Conservation (phyloP, 2,329 filamentous ascomycete species). For the Calonectria crousiana region DNA sequence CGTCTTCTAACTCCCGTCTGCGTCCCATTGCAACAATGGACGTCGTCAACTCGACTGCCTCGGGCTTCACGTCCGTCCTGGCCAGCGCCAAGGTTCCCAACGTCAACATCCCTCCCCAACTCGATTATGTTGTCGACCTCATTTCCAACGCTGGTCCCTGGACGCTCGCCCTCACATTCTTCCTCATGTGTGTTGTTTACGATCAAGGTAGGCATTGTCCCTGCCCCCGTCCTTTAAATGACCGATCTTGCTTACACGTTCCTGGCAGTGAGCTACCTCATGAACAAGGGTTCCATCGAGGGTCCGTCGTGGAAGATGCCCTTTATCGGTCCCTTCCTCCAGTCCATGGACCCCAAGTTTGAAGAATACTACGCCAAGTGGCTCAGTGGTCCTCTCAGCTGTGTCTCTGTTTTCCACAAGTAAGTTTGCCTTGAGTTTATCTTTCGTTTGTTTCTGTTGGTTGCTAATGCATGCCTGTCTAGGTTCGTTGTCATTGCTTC, state of each 20-base stretch:
- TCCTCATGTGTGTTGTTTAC: conserved; percentile 81
- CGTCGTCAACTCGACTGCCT: conserved; percentile 72
- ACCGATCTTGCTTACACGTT: conserved; percentile 32
- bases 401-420: conserved; percentile 99
- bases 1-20: conserved; percentile 11
- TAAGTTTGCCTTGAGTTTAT: conserved; percentile 57
- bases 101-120: conserved; percentile 65
- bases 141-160: conserved; percentile 69
- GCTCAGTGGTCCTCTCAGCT: conserved; percentile 91
- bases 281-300: conserved; percentile 80
- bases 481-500: conserved; percentile 98
- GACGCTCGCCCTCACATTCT: conserved; percentile 76
- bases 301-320: conserved; percentile 83
- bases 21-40: conserved; percentile 55
- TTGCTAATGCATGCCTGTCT: conserved; percentile 20
- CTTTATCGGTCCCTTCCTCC: conserved; percentile 94
- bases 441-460: not conserved
- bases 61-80: conserved; percentile 77
- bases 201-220: conserved; percentile 82
- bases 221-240: not conserved
- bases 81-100: conserved; percentile 68
- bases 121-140: conserved; percentile 67
- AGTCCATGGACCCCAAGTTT: conserved; percentile 93
- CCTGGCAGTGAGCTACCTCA: conserved; percentile 77
- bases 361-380: conserved; percentile 93